A percentile compares a stretch with the other conserved stretches of the same genome.
Conservation (phyloP, 768 basidiomycete genomes). For the Tricholoma flavovirens region DNA sequence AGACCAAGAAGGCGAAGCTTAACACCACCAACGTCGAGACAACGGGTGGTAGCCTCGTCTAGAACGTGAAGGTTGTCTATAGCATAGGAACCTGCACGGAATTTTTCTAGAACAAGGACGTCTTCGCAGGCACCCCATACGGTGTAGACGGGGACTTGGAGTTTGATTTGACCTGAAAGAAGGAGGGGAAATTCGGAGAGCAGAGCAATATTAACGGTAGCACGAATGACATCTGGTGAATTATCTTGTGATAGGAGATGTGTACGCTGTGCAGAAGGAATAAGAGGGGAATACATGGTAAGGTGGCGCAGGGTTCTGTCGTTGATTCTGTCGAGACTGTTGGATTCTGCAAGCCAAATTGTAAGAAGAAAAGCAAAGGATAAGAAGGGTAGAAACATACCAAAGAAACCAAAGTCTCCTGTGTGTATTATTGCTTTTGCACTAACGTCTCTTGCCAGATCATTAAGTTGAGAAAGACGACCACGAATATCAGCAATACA, state of each 20-base stretch:
- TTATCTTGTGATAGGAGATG: conserved; percentile 74
- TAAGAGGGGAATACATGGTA: conserved; percentile 93
- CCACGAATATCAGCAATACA: conserved; percentile 95
- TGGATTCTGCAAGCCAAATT: conserved; percentile 45
- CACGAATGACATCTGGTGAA: conserved; percentile 61
- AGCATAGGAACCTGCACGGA: conserved; percentile 74
- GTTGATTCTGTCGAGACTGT: conserved; percentile 83
- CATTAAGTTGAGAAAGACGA: conserved; percentile 81
- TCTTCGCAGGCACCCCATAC: conserved; percentile 99
- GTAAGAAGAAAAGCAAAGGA: background rate
- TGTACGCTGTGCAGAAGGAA: conserved; percentile 74
- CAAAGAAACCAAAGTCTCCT: conserved; percentile 99
- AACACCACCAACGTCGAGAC: conserved; percentile 87
- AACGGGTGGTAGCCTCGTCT: conserved; percentile 93
- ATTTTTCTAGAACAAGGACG: conserved; percentile 86
- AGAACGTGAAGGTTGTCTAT: conserved; percentile 89
- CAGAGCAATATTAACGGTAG: conserved; percentile 66
- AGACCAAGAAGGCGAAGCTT: conserved; percentile 93
- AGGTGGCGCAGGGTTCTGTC: conserved; percentile 96
- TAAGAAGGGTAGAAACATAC: conserved; percentile 33
- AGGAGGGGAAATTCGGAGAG: conserved; percentile 94
- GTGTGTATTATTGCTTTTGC: conserved; percentile 95
- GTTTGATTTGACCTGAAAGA: conserved; percentile 83
- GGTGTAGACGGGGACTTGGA: conserved; percentile 90
- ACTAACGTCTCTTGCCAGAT: conserved; percentile 82